Conservation (phyloP, 1,139 yeast genomes). For the Trichomonascaceae sp. region DNA sequence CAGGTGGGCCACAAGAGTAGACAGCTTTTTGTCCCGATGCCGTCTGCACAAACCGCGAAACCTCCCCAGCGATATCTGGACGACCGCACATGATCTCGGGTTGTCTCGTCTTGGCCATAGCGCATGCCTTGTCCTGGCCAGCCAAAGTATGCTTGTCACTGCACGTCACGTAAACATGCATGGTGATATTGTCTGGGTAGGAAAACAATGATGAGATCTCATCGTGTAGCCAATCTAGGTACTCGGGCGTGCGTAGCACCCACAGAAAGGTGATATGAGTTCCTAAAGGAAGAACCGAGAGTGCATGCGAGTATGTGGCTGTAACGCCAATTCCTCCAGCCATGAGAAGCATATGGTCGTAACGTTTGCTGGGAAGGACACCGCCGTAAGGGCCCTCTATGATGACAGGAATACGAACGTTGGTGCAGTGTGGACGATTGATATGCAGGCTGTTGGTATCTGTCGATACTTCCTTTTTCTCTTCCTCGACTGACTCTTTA, state of each 20-base stretch:
- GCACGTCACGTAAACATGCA: slow-evolving; percentile 4
- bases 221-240: slow-evolving; percentile 11
- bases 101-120: background rate
- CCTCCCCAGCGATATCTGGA: slow-evolving; percentile 29
- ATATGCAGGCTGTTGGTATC: too few species aligned
- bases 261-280: slow-evolving; percentile 9
- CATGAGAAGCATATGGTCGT: slow-evolving; percentile 36
- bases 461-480: too few species aligned
- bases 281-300: slow-evolving; percentile 14
- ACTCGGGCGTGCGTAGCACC: slow-evolving; percentile 9
- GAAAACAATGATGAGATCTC: slow-evolving; percentile 5
- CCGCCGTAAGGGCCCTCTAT: slow-evolving; percentile 51
- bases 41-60: slow-evolving; percentile 5
- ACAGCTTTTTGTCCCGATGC: slow-evolving; percentile 10
- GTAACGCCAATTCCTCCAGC: slow-evolving; percentile 66
- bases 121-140: background rate
- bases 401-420: slow-evolving; percentile 14
- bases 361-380: slow-evolving; percentile 35
- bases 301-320: slow-evolving; percentile 24
- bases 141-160: background rate
- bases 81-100: slow-evolving; percentile 11
- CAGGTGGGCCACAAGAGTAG: slow-evolving; percentile 14
- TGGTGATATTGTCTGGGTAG: slow-evolving; percentile 4
- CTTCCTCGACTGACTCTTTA: too few species aligned
- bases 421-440: slow-evolving; percentile 10